Base-by-base conservation (phyloP, 768 basidiomycete species). In the Sporobolomyces phaffii region DNA sequence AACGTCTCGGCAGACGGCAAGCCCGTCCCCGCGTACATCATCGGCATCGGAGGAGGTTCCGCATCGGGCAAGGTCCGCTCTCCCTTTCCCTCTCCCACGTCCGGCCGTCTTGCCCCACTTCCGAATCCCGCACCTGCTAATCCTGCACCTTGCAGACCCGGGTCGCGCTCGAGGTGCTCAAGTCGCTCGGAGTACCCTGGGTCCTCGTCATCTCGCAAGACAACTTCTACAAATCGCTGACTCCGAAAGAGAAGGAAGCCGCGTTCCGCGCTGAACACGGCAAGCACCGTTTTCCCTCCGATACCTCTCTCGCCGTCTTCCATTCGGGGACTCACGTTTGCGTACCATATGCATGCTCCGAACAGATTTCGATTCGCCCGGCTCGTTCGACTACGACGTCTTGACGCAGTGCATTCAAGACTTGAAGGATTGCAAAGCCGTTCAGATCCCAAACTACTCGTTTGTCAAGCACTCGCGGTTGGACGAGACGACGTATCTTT, bases 161-260 rank as follows among this genome's bases (percentile, higher is more conserved):
- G 10, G 73, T 72, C 5, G 73, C 73, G 5, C 60, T 49, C 22
- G 77, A 77, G 18, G 79, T 81, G 22, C 68, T 80, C 17, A 77
- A 76, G 18, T 72, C 75, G 7, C 72, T 80, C 44, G 76, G 78
- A 50, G 77, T 80, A 20, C 79, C 78, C 1, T 79, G 78, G 50
- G 88, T 98, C 41, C 85, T 94, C 59, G 96, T 99, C 72, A 78
- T 99, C 56, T 91, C 90, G 31, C 91, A 92, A 79, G 93, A 98
- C 77, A 90, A 89, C 76, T 99, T 98, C 79, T 99, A 99, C 80
- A 90, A 87, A 74, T 79, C 79, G 50, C 89, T 91, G 73, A 83
- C 82, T 5, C 82, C 84, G 3, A 90, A 93, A 72, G 87, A 98
- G 78, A 81, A 91, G 24, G 82, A 80, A 9, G 81, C 88, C n/a